Evolutionary conservation across 139 green algal genomes (phyloP), one percentile per base, ranked within the genome.

Genomic region (Haematococcus lacustris): DNA sequence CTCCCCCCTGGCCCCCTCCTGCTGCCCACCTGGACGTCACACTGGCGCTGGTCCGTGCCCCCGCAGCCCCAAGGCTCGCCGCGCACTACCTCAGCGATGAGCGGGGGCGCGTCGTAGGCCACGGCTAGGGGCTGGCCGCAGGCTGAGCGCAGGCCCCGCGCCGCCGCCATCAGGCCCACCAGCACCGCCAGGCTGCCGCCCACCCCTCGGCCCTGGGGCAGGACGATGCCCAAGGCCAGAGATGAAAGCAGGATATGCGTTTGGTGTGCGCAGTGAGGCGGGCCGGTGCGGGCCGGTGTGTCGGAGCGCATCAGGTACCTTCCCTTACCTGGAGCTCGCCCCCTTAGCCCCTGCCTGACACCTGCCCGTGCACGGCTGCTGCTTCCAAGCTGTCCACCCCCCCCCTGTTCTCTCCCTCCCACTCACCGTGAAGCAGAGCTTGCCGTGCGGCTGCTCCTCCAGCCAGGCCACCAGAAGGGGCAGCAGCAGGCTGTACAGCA

Each of bases 341-440:
- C 47, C 47, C 13, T 57, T 57, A 57, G 13, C 47, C 47, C 13
- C 21, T 57, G 47, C 47, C 13, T 28, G 47, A 57, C 21, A 21
- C 47, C 47, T 21, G 47, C 47, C 47, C 13, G 13, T 57, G 47
- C 47, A 28, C 13, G 13, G 21, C 47, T 21, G 21, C 13, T 13
- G 13, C 47, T 13, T 28, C 21, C 21, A 28, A 57, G 47, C 47
- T 57, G n/a, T n/a, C n/a, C n/a, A 57, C 47, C 47, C 13, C 21
- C 13, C 47, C 13, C 13, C 47, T 57, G 47, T 28, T 57, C 21
- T 13, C 47, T 28, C 47, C 47, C 13, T 21, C 47, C 47, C 47
- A 57, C 53, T 32, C 53, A 64, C 53, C 53, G 53, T 64, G 53
- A 64, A 64, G 53, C 53, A 64, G 21, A 64, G 4, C 13, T 26